Evolutionary conservation across 78 protist genomes (phyloP).

Genomic region (Chrysochromulina parva): DNA sequence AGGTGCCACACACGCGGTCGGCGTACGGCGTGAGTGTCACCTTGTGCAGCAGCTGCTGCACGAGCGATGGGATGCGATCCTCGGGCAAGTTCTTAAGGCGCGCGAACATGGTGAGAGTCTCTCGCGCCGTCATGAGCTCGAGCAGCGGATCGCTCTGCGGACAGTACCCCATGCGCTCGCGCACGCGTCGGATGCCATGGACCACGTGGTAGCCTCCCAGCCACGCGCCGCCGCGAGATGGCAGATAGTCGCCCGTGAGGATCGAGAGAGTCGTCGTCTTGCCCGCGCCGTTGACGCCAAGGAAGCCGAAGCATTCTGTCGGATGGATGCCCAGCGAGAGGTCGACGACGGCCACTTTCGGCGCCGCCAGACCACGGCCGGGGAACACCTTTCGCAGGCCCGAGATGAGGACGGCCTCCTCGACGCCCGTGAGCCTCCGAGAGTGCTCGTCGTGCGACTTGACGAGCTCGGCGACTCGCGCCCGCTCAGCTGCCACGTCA

Average conservation of each 20-base stretch:
- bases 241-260: constrained; percentile 73
- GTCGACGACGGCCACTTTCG: not conserved
- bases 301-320: constrained; percentile 27
- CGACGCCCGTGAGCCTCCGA: too few species aligned
- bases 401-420: too few species aligned
- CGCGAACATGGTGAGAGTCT: constrained; percentile 75
- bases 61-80: too few species aligned
- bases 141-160: constrained; percentile 83
- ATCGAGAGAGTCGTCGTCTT: constrained; percentile 80
- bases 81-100: not conserved
- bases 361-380: too few species aligned
- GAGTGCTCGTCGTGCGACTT: too few species aligned
- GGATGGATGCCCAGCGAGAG: not conserved
- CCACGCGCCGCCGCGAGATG: constrained; percentile 70
- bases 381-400: too few species aligned
- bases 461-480: too few species aligned
- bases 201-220: not conserved
- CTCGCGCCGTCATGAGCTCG: constrained; percentile 69
- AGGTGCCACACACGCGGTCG: not conserved
- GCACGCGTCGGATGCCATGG: constrained; percentile 39
- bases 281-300: constrained; percentile 66
- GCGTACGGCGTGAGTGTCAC: not conserved
- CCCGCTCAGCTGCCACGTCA: too few species aligned
- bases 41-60: not conserved
- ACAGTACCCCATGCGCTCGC: constrained; percentile 79